Base-by-base conservation (phyloP, 2,329 filamentous ascomycete genomes). In the Rhinocladiella similis region DNA sequence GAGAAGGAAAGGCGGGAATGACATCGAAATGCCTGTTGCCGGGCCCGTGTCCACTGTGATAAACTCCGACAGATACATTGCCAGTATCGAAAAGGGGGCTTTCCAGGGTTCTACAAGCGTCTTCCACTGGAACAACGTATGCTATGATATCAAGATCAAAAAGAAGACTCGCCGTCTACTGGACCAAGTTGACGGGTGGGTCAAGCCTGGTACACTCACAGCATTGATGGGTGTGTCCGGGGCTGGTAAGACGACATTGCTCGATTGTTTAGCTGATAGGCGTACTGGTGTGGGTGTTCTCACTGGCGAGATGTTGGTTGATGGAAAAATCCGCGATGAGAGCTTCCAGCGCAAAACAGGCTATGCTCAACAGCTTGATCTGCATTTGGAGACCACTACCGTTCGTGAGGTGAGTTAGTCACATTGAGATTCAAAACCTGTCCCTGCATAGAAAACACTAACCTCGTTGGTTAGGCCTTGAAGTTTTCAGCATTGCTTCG, bases 321-420 rank as follows among this genome's bases (percentile, higher is more conserved):
- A 92, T 63, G 89, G 88, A 1, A 80, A 78, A 27, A 84, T 83
- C 19, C 84, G 89, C 36, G 90, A 94, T 63, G 80, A 80, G 45
- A 90, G 87, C 0, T 96, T 96, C 80, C 91, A 95, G 72, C 88
- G 91, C 62, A 93, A 92, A 75, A 94, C 90, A 0, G 91, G 91
- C 48, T 96, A 96, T 65, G 91, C 91, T 29, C 90, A 96, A 69
- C 91, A 96, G 71, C 91, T 95, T 70, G 91, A 97, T 81, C 80
- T 96, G 13, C 91, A 96, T 70, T 79, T 95, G 39, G 79, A 86
- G 43, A 95, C 91, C 0, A 85, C 86, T 0, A 96, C 92, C 1
- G 91, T 96, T 39, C 86, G 92, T 59, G 92, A 96, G 73, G 91
- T 13, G 80, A 97, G 29, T 84, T 84, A 66, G 96, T 96, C 74